Evolutionary conservation across 2,329 filamentous ascomycete species (phyloP).

Genomic region (Cryphonectria nitschkei): DNA sequence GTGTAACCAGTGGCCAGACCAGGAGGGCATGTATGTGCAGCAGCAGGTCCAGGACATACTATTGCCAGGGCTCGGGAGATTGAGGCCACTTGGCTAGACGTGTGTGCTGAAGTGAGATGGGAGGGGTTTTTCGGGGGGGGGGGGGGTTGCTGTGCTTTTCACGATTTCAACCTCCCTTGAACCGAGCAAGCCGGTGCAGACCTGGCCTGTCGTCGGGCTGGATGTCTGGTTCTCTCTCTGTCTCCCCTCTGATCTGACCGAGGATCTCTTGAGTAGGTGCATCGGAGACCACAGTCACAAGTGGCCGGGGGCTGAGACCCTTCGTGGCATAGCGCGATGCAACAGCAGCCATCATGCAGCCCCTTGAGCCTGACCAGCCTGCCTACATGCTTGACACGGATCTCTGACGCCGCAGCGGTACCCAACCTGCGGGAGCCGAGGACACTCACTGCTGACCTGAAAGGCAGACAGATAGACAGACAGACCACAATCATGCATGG

Average conservation of each 20-base stretch:
- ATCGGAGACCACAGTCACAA: conserved; percentile 7
- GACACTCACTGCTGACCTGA: conserved; percentile 4
- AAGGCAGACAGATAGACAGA: background rate
- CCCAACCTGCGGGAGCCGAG: conserved; percentile 12
- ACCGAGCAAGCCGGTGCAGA: background rate
- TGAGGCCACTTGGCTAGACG: conserved; percentile 7
- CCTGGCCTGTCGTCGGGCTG: background rate
- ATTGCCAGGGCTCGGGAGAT: background rate
- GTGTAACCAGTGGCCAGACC: conserved; percentile 22
- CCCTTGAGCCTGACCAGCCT: conserved; percentile 13
- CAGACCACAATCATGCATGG: conserved; percentile 1
- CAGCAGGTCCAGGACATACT: background rate
- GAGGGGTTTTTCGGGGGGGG: too few relatives aligned
- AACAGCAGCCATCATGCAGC: conserved; percentile 12
- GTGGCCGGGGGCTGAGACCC: conserved; percentile 5
- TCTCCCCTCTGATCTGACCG: background rate
- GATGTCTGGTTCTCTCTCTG: background rate
- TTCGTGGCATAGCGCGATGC: conserved; percentile 19
- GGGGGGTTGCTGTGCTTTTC: background rate
- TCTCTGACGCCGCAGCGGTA: conserved; percentile 1
- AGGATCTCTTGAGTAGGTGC: conserved; percentile 2
- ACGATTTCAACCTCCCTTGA: background rate
- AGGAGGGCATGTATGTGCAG: conserved; percentile 9
- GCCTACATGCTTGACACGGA: background rate
- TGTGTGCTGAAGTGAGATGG: too few relatives aligned